A percentile compares a stretch with the other conserved stretches of the same genome.
Conservation (phyloP, 305 asterid species). For the Lippia alba region DNA sequence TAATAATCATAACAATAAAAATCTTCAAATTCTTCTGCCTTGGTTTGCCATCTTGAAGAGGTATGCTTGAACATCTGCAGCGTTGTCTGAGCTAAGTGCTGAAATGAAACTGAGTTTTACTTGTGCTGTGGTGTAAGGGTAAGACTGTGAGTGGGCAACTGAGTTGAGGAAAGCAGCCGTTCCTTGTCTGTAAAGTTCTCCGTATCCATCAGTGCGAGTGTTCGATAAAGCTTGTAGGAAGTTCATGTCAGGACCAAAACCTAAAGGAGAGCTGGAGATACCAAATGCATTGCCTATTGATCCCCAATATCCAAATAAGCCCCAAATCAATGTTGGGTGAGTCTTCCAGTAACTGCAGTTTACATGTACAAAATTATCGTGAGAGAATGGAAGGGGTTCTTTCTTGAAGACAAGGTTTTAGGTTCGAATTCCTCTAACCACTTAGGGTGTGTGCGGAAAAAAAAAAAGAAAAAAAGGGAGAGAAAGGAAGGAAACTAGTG, state of each 20-base stretch:
- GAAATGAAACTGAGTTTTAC: constrained; percentile 63
- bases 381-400: too few relatives aligned
- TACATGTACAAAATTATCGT: neutral
- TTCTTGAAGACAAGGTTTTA: too few relatives aligned
- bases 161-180: constrained; percentile 87
- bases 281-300: constrained; percentile 68
- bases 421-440: too few relatives aligned
- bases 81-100: constrained; percentile 66
- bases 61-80: constrained; percentile 75
- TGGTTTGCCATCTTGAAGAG: constrained; percentile 79
- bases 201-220: constrained; percentile 62
- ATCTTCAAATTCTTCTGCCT: constrained; percentile 35
- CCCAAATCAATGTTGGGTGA: constrained; percentile 77
- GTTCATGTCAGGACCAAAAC: constrained; percentile 54
- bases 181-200: constrained; percentile 86
- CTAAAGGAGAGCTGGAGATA: constrained; percentile 41
- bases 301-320: constrained; percentile 73
- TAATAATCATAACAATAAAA: too few relatives aligned
- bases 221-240: constrained; percentile 70
- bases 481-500: too few relatives aligned
- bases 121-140: constrained; percentile 67
- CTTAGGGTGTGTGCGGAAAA: too few relatives aligned
- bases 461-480: too few relatives aligned
- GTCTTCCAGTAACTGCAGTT: constrained; percentile 77
- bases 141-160: constrained; percentile 51